Evolutionary conservation across 257 asterid species (phyloP).

Genomic region (Salvia splendens): DNA sequence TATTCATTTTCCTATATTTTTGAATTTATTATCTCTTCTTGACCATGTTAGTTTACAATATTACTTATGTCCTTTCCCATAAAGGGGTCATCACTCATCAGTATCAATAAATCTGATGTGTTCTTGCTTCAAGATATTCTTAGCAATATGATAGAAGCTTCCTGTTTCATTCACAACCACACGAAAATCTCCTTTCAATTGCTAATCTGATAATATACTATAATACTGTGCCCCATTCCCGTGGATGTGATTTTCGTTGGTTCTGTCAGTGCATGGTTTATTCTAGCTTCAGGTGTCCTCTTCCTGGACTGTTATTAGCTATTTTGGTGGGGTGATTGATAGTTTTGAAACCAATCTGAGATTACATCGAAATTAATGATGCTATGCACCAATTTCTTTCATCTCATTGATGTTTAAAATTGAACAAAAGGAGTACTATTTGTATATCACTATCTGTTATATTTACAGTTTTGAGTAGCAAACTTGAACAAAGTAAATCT

Average conservation of each 20-base stretch:
- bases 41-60: conserved; percentile 11
- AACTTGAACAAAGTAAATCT: conserved; percentile 10
- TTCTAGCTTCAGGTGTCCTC: conserved; percentile 3
- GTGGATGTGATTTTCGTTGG: not conserved
- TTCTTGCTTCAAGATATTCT: conserved; percentile 6
- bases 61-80: not conserved
- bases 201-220: not conserved
- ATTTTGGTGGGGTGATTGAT: not conserved
- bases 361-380: not conserved
- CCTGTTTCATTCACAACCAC: not conserved
- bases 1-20: not conserved
- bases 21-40: conserved; percentile 1
- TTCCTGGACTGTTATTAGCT: conserved; percentile 5
- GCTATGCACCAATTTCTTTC: not conserved
- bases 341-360: not conserved
- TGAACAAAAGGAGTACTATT: not conserved
- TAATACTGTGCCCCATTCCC: no score
- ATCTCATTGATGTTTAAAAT: not conserved
- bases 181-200: not conserved
- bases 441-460: conserved; percentile 3
- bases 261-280: not conserved
- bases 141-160: not conserved
- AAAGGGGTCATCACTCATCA: conserved; percentile 12
- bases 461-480: not conserved
- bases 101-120: conserved; percentile 10